Conservation (phyloP, 2,329 filamentous ascomycete genomes). For the Hypoxylon rubiginosum region DNA sequence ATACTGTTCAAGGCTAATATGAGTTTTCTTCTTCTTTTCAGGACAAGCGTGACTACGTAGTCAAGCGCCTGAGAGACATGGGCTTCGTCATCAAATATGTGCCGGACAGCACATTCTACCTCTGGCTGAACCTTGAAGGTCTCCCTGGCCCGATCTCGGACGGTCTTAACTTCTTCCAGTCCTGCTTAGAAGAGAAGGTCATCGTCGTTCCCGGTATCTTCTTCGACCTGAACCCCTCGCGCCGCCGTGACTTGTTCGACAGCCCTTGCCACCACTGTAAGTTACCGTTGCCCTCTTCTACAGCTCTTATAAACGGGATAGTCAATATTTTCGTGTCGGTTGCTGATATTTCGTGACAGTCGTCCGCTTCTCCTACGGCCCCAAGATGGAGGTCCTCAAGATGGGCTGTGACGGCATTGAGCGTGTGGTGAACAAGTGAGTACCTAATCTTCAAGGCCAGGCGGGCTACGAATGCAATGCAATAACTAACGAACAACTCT, state of each 20-base stretch:
- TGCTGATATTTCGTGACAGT: constrained; percentile 54
- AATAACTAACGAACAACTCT: constrained; percentile 15
- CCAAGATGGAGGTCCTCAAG: constrained; percentile 82
- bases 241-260: constrained; percentile 92
- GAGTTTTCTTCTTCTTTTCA: constrained; percentile 48
- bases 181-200: constrained; percentile 91
- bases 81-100: constrained; percentile 88
- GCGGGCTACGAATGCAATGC: not conserved
- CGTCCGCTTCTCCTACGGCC: constrained; percentile 86
- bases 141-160: constrained; percentile 88
- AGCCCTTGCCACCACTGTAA: constrained; percentile 88
- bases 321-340: not conserved
- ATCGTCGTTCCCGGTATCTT: constrained; percentile 98
- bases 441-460: not conserved
- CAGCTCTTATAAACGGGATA: not conserved
- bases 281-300: constrained; percentile 15
- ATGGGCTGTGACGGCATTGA: constrained; percentile 88
- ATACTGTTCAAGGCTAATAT: constrained; percentile 36
- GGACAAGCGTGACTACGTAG: constrained; percentile 92
- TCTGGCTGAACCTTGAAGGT: constrained; percentile 77
- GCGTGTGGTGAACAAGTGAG: constrained; percentile 80
- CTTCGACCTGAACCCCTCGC: constrained; percentile 94
- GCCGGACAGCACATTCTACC: constrained; percentile 94
- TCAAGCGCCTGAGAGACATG: constrained; percentile 83
- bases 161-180: constrained; percentile 96